Base-by-base conservation (phyloP, 495 filamentous ascomycete species). In the Aspergillus haitiensis region DNA sequence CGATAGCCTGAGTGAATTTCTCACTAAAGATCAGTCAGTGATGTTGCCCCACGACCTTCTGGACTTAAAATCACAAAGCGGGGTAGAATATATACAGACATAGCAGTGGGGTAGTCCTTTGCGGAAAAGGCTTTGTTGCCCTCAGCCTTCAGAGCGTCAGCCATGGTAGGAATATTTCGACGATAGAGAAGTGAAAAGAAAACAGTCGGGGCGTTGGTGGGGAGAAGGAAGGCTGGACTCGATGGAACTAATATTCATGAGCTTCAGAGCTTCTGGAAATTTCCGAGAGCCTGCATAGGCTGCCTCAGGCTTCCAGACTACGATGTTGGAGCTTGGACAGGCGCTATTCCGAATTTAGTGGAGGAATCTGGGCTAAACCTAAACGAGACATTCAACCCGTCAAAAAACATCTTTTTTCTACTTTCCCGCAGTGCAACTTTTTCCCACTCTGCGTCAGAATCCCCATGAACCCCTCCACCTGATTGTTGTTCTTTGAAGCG, bases 61-160 rank as follows among this genome's bases (percentile, higher is more conserved):
- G 34, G 11, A 42, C 11, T 45, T 37, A 1, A 13, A 13, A n/a
- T 39, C 21, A 32, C 37, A 44, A 59, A 63, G 61, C 56, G 54
- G 55, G 64, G 60, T 61, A 70, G 70, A 53, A 61, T n/a, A 58
- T 62, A 82, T 59, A 58, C 89, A 73, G 86, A 98, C 94, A 97
- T 86, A 63, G 94, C 93, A 73, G 93, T 92, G 65, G 93, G 82
- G 68, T 97, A 98, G 69, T 97, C 90, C 82, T 98, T 98, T 50
- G 88, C 92, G 61, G 91, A 86, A 72, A 98, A 98, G 76, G 94
- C 92, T 77, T 96, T 95, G 80, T 98, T 98, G 81, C 94, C 94
- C 71, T 93, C 87, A 63, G 93, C 91, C 82, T 98, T 98, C 65
- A 98, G 84, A 69, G 80, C 74, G 70, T 83, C 79, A 60, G 81